These are phyloP conservation scores for Rhynchosporium graminicola DNA, from an alignment of 2,329 filamentous ascomycete species.

Conservation along the genomic window DNA sequence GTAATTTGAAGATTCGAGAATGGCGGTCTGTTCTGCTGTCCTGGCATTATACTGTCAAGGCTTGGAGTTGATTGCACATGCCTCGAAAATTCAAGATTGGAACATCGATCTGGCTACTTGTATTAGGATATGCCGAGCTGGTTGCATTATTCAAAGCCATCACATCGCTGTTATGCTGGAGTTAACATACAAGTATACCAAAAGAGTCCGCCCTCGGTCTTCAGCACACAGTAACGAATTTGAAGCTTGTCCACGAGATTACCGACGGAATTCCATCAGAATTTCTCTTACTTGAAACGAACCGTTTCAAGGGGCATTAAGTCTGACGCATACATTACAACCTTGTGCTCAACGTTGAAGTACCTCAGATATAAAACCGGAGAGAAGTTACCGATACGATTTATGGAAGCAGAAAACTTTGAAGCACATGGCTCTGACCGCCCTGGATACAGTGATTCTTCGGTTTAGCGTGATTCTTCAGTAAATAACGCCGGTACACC, in stretches of 20 bases:
- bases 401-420: no score
- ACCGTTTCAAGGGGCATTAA: no score
- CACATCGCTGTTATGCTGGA: slow-evolving; percentile 62
- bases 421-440: no score
- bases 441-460: no score
- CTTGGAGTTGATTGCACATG: slow-evolving; percentile 61
- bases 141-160: slow-evolving; percentile 71
- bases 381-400: no score
- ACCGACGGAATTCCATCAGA: slow-evolving; percentile 52
- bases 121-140: slow-evolving; percentile 65
- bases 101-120: slow-evolving; percentile 53
- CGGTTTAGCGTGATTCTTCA: no score
- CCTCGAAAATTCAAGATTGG: slow-evolving; percentile 61
- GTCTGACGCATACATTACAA: no score
- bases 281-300: no score
- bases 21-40: slow-evolving; percentile 62
- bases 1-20: slow-evolving; percentile 55
- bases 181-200: slow-evolving; percentile 41
- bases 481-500: no score
- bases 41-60: slow-evolving; percentile 66
- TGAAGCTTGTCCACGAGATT: slow-evolving; percentile 48
- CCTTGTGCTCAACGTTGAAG: no score
- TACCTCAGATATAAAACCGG: no score
- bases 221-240: slow-evolving; percentile 47
- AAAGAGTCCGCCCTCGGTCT: slow-evolving; percentile 34